Evolutionary conservation across 202 grass and related monocot genomes (phyloP).

Genomic region (Miscanthus sacchariflorus): DNA sequence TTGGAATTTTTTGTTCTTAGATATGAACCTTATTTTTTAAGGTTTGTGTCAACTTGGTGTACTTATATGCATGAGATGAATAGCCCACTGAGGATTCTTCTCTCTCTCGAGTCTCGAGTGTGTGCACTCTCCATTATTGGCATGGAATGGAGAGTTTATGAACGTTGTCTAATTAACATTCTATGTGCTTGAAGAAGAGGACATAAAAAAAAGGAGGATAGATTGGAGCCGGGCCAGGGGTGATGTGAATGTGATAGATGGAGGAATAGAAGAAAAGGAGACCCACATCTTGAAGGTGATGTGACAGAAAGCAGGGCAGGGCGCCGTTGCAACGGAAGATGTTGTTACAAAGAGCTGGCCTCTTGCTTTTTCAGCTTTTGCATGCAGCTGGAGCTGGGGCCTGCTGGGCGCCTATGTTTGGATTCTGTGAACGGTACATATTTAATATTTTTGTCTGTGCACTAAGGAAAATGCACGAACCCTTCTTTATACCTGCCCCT

Average conservation of each 20-base stretch:
- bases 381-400: neutral
- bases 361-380: too few species aligned
- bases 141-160: constrained; percentile 32
- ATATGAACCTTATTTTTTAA: constrained; percentile 64
- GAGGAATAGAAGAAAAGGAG: constrained; percentile 32
- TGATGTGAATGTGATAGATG: constrained; percentile 41
- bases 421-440: constrained; percentile 43
- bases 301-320: constrained; percentile 60
- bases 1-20: constrained; percentile 61
- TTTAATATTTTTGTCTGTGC: constrained; percentile 46
- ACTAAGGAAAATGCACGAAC: constrained; percentile 44
- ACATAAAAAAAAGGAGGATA: constrained; percentile 1
- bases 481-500: constrained; percentile 11
- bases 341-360: neutral
- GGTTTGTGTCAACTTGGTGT: constrained; percentile 55
- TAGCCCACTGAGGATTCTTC: neutral
- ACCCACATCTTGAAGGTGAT: constrained; percentile 49
- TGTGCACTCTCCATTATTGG: neutral
- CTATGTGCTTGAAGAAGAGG: constrained; percentile 16
- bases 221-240: neutral
- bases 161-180: constrained; percentile 53
- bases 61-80: constrained; percentile 45
- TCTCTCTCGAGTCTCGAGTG: constrained; percentile 17
- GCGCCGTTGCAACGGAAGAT: constrained; percentile 58
- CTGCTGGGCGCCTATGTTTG: constrained; percentile 37